Evolutionary conservation across 176 grass and related monocot genomes (phyloP).

Genomic region (Typha latifolia): DNA sequence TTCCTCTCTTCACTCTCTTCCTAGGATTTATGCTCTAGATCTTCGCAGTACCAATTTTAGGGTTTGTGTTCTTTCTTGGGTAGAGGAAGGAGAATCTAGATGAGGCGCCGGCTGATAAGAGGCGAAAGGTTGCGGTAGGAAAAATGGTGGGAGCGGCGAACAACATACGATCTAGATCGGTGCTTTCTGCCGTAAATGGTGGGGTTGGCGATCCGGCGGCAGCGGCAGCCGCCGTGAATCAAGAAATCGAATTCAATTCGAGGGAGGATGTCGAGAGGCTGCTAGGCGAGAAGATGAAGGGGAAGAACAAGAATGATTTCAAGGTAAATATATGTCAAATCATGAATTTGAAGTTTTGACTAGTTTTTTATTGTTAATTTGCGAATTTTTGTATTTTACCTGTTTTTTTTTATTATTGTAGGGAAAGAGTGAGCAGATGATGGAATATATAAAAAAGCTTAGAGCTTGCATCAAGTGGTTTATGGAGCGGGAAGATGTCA

Average conservation of each 20-base stretch:
- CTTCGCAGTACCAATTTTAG: background rate
- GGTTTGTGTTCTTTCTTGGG: background rate
- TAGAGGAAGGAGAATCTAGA: slow-evolving; percentile 14
- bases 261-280: slow-evolving; percentile 56
- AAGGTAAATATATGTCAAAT: slow-evolving; percentile 23
- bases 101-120: slow-evolving; percentile 5
- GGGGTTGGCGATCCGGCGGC: slow-evolving; percentile 3
- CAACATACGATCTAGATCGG: background rate
- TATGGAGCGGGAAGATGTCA: slow-evolving; percentile 42
- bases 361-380: background rate
- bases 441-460: slow-evolving; percentile 71
- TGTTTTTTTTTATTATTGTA: slow-evolving; percentile 14
- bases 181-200: slow-evolving; percentile 7
- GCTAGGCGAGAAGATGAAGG: slow-evolving; percentile 75
- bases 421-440: slow-evolving; percentile 72
- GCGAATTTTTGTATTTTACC: background rate
- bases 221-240: slow-evolving; percentile 4
- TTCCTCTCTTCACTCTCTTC: background rate
- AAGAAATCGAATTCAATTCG: slow-evolving; percentile 32
- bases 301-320: slow-evolving; percentile 68
- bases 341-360: background rate
- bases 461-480: slow-evolving; percentile 61
- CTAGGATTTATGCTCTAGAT: background rate
- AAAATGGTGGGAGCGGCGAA: background rate
- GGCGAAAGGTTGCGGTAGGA: background rate